phyloP scores from a whole-genome alignment of 441 rosid species.

The Populus hybrid region DNA sequence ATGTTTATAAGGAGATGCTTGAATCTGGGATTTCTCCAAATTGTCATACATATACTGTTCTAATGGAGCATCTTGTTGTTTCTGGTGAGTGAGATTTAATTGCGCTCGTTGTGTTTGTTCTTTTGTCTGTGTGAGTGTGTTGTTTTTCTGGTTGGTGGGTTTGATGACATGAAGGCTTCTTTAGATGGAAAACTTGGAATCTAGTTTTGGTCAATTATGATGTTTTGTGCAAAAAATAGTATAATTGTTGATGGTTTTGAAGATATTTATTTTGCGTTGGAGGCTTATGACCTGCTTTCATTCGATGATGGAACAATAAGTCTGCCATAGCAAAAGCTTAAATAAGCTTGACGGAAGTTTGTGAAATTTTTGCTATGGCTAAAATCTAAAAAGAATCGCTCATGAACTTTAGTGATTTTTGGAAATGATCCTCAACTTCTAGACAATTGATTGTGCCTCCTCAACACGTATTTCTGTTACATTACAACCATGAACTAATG shows the following conservation, averaged over 20 bases:
- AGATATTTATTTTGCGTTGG: neutral
- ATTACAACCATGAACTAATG: no score
- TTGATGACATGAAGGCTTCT: neutral
- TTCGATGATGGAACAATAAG: neutral
- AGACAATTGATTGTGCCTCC: no score
- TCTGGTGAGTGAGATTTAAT: neutral
- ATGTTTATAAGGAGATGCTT: no score
- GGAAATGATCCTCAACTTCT: no score
- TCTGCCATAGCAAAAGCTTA: neutral
- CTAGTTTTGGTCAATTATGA: neutral
- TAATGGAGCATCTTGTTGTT: conserved; percentile 24
- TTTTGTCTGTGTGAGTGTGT: neutral
- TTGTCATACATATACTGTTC: conserved; percentile 44
- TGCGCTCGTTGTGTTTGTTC: neutral
- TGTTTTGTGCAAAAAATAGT: neutral
- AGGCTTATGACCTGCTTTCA: neutral
- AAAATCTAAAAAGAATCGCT: no score
- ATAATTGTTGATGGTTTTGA: neutral
- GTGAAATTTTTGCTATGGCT: no score
- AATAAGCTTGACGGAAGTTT: no score
- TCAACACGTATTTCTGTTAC: no score
- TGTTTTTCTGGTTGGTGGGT: neutral
- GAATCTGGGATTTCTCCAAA: no score
- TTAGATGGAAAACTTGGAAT: neutral
- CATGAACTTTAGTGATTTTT: no score